Percentiles rank a stretch among this genome's conserved stretches.
These are phyloP conservation scores for Athelia sp. DNA, from an alignment of 1,284 basidiomycete species.

Conservation along the genomic window DNA sequence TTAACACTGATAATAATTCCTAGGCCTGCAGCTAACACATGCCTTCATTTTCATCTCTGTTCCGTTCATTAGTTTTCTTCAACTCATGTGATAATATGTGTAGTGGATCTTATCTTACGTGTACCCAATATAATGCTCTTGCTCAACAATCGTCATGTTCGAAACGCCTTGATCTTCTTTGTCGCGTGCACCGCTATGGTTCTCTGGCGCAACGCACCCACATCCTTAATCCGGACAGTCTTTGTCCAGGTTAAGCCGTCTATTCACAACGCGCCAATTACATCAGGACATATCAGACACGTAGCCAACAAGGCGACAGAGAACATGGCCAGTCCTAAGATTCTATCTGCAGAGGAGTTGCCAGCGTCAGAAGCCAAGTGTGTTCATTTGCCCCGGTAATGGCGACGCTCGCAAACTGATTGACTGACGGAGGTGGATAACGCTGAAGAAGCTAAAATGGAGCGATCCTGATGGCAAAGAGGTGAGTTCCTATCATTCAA, in stretches of 20 bases:
- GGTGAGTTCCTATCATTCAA: conserved; percentile 31
- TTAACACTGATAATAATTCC: too few species aligned
- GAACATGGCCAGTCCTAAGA: conserved; percentile 24
- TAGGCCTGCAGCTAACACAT: too few species aligned
- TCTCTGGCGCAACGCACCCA: not conserved
- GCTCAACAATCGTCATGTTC: too few species aligned
- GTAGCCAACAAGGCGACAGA: not conserved
- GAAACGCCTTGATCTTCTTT: too few species aligned
- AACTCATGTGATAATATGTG: too few species aligned
- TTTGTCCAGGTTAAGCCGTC: too few species aligned
- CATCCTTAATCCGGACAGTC: not conserved
- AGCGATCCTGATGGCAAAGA: conserved; percentile 69
- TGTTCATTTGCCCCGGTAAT: conserved; percentile 14
- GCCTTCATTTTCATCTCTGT: too few species aligned
- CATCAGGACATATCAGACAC: not conserved
- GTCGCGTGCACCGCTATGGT: not conserved
- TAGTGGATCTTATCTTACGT: too few species aligned
- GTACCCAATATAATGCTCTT: too few species aligned
- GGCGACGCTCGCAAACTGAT: not conserved
- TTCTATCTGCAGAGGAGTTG: conserved; percentile 44
- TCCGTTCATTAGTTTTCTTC: too few species aligned
- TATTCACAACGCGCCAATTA: not conserved
- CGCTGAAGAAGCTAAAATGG: conserved; percentile 71
- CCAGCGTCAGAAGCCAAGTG: conserved; percentile 58
- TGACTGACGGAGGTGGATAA: conserved; percentile 55